Evolutionary conservation across 2,329 filamentous ascomycete genomes (phyloP), one percentile per base, ranked within the genome.

Genomic region (Lecanicillium sp.): DNA sequence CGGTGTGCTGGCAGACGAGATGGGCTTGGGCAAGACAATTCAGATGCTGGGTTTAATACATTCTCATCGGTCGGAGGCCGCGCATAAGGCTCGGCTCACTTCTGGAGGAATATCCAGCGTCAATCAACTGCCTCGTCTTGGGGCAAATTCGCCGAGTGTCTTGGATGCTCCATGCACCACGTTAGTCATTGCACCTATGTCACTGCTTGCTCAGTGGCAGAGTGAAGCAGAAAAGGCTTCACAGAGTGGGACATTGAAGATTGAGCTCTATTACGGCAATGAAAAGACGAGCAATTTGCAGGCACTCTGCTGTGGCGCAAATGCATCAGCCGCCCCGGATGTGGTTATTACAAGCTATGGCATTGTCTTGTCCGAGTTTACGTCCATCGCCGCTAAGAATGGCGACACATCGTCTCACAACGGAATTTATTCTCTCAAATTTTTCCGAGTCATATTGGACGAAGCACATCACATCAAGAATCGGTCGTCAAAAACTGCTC

Each of bases 11-110:
- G 92, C 92, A 8, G 92, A 98, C 52, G 85, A 96, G 61, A 98
- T 98, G 92, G 92, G 92, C 33, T 69, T 98, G 2, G 92, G 92
- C 25, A 98, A 98, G 65, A 98, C 92, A 0, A 96, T 98, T 38
- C 90, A 98, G 55, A 96, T 98, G 88, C 76, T 98, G 45, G 92
- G 87, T 60, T 67, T 98, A 35, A 75, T 98, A 5, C 92, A 98
- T 56, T 78, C 85, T 0, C 85, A 96, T 56, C 78, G 75, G 45
- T 81, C 78, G 4, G 70, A 81, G 16, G 54, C 67, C 12, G 64
- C 68, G 4, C 51, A 59, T 12, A 53, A 58, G 17, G 55, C 62
- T 15, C 61, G 63, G n/a, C 48, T 52, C 5, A 44, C 58, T 20
- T 46, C 42, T 8, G 46, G 45, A 3, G 46, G 48, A 8, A 45